Base-by-base conservation (phyloP, 306 rosid genomes). In the Dalbergia oliveri region DNA sequence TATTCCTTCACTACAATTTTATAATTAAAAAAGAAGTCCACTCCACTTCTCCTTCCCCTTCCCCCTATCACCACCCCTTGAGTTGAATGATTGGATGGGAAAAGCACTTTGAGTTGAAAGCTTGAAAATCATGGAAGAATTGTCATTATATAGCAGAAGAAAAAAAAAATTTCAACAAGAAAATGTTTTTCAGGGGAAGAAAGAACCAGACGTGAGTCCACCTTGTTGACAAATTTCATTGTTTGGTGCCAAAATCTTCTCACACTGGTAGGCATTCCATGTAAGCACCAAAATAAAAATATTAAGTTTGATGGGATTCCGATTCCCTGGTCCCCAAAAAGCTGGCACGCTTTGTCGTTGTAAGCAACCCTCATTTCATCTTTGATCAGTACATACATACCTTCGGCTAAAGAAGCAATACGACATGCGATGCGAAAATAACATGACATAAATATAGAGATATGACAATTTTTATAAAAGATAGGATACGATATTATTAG, bases 331-430 rank as follows among this genome's bases (percentile, higher is more conserved):
- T 54, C 83, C 79, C 85, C 15, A 78, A 83, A 83, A 76, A 87
- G 94, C 97, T 88, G 92, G 93, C 97, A 86, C 81, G 78, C 74
- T 92, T 89, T 89, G 98, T 91, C 91, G 85, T 88, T 83, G 85
- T 77, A 81, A 77, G 72, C 90, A 83, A 89, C 88, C 83, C 76
- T 76, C 44, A 9, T 73, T 80, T 43, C 49, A 66, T 82, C 63
- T 80, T 80, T 73, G 31, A 26, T 26, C 23, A 61, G 35, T 11
- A 37, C 5, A 21, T 34, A 82, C 86, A 90, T 87, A 83, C 90
- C 66, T 83, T n/a, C n/a, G n/a, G n/a, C n/a, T n/a, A n/a, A n/a
- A n/a, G n/a, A n/a, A n/a, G n/a, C n/a, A n/a, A n/a, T n/a, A n/a
- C n/a, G n/a, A n/a, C n/a, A n/a, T n/a, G n/a, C n/a, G n/a, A n/a